phyloP scores from a whole-genome alignment of 192 early-diverging fungal species.

The Coemansia sp. region DNA sequence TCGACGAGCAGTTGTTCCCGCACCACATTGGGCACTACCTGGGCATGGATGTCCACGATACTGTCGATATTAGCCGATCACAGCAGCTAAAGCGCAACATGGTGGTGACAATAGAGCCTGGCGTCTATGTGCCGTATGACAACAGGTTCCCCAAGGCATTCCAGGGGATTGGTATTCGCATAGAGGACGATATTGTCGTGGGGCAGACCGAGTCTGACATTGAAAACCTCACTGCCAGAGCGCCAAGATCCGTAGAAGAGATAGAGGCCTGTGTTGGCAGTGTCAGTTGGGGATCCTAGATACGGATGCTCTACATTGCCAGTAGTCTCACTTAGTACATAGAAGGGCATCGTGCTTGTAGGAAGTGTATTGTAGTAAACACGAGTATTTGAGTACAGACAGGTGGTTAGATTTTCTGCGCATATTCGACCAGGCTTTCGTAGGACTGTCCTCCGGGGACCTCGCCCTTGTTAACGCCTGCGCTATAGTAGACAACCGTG shows the following conservation, averaged over 20 bases:
- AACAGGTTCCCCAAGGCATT: slow-evolving; percentile 72
- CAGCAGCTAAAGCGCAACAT: slow-evolving; percentile 70
- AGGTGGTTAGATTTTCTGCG: slow-evolving; percentile 20
- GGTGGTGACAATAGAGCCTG: slow-evolving; percentile 96
- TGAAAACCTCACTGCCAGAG: slow-evolving; percentile 65
- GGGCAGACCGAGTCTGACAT: slow-evolving; percentile 61
- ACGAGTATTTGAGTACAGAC: neutral
- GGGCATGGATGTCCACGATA: slow-evolving; percentile 95
- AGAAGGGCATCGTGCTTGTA: neutral
- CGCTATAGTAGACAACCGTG: slow-evolving; percentile 41
- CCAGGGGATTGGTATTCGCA: slow-evolving; percentile 89
- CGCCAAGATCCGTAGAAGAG: slow-evolving; percentile 86
- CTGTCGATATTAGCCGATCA: slow-evolving; percentile 68
- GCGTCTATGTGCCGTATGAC: slow-evolving; percentile 83
- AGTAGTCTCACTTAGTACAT: neutral
- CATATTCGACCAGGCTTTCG: slow-evolving; percentile 25
- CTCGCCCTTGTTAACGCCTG: slow-evolving; percentile 47
- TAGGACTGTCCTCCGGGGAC: slow-evolving; percentile 50
- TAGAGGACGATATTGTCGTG: slow-evolving; percentile 93
- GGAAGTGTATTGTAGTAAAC: neutral
- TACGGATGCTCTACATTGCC: neutral
- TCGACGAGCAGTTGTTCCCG: slow-evolving; percentile 79
- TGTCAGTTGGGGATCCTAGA: neutral
- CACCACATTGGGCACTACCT: slow-evolving; percentile 95
- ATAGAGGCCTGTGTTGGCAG: slow-evolving; percentile 55